phyloP scores from a whole-genome alignment of 2,329 filamentous ascomycete species.

The Claviceps sp. region DNA sequence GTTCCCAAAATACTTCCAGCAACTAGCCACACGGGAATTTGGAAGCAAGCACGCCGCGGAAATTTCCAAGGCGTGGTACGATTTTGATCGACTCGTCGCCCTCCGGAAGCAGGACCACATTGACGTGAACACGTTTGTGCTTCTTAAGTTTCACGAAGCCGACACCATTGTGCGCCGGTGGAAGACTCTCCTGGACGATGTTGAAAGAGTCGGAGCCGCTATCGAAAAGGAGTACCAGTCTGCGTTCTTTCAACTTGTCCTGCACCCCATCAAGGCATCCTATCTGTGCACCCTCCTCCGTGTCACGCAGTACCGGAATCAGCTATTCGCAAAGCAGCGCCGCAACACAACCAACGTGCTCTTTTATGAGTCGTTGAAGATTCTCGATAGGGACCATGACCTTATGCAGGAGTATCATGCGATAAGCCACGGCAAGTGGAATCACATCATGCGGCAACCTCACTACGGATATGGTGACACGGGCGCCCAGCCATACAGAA shows the following conservation, averaged over 20 bases:
- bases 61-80: slow-evolving; percentile 36
- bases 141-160: slow-evolving; percentile 47
- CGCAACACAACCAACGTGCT: slow-evolving; percentile 41
- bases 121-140: slow-evolving; percentile 40
- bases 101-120: slow-evolving; percentile 48
- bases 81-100: slow-evolving; percentile 35
- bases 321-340: slow-evolving; percentile 40
- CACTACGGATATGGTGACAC: slow-evolving; percentile 29
- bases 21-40: slow-evolving; percentile 38
- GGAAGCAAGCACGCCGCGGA: slow-evolving; percentile 28
- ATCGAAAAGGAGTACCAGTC: slow-evolving; percentile 30
- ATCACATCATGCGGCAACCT: slow-evolving; percentile 37
- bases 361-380: slow-evolving; percentile 31
- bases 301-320: slow-evolving; percentile 33
- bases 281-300: slow-evolving; percentile 38
- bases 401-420: slow-evolving; percentile 38
- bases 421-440: slow-evolving; percentile 40
- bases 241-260: slow-evolving; percentile 46
- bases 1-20: slow-evolving; percentile 29
- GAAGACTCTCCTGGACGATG: slow-evolving; percentile 31
- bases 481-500: slow-evolving; percentile 29
- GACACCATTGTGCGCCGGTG: slow-evolving; percentile 40
- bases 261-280: slow-evolving; percentile 46
- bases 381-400: slow-evolving; percentile 37
- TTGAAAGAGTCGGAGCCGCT: slow-evolving; percentile 29